A percentile compares a stretch with the other conserved stretches of the same genome.
Evolutionary conservation across 495 filamentous ascomycete genomes (phyloP).

Genomic region (Penicillium roqueforti): DNA sequence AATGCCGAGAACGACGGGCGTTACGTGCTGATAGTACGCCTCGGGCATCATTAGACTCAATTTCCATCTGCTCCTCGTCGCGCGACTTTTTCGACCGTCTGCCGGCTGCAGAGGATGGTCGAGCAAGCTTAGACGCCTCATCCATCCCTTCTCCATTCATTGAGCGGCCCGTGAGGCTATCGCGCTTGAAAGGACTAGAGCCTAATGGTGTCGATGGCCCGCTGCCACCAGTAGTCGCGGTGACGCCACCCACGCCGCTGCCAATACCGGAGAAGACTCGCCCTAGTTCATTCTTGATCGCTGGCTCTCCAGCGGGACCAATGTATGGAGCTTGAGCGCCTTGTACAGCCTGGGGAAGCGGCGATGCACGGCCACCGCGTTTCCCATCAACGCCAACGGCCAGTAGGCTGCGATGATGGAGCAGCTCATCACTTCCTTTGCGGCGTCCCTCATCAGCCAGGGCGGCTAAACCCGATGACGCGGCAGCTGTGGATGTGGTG

Average conservation of each 20-base stretch:
- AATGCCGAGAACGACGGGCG: conserved; percentile 52
- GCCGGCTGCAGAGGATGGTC: conserved; percentile 51
- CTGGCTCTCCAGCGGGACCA: conserved; percentile 71
- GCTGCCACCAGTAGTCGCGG: conserved; percentile 49
- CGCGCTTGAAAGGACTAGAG: conserved; percentile 52
- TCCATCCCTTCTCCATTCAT: conserved; percentile 35
- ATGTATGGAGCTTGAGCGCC: conserved; percentile 77
- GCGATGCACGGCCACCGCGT: conserved; percentile 58
- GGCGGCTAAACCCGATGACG: conserved; percentile 25
- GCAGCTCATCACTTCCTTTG: conserved; percentile 57
- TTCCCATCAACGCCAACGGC: conserved; percentile 43
- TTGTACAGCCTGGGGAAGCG: conserved; percentile 86
- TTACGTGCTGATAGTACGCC: conserved; percentile 51
- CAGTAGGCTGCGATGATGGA: conserved; percentile 44
- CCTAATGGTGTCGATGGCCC: conserved; percentile 53
- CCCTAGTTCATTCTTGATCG: conserved; percentile 87
- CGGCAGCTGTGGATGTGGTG: conserved; percentile 17
- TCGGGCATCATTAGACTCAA: conserved; percentile 59
- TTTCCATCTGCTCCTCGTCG: conserved; percentile 57
- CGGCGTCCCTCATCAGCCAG: conserved; percentile 37
- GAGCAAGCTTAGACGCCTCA: conserved; percentile 32
- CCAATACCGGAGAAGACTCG: conserved; percentile 89
- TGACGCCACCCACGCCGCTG: conserved; percentile 69
- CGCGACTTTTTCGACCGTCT: conserved; percentile 52
- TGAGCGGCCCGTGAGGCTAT: conserved; percentile 35